A percentile compares a stretch with the other conserved stretches of the same genome.
Evolutionary conservation across 345 rosid species (phyloP).

Genomic region (Pelargonium nanum): DNA sequence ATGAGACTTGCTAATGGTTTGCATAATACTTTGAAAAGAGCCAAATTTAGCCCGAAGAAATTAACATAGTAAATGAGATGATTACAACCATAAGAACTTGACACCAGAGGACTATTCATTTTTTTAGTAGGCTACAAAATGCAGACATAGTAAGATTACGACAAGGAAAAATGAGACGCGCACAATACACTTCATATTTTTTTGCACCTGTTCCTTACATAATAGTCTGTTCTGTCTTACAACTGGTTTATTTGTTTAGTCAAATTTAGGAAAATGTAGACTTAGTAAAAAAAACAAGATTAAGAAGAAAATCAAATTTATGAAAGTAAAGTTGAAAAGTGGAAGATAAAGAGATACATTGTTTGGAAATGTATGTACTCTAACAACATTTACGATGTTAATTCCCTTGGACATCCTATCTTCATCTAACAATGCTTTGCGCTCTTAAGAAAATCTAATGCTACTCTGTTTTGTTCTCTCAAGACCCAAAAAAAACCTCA

Average conservation of each 20-base stretch:
- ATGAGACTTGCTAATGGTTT: background rate
- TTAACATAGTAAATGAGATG: no score
- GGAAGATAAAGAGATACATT: background rate
- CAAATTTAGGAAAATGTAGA: background rate
- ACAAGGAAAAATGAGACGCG: background rate
- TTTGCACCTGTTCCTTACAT: background rate
- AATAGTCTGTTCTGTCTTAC: background rate
- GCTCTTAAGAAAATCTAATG: background rate
- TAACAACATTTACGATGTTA: background rate
- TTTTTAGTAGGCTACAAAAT: background rate
- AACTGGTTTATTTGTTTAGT: background rate
- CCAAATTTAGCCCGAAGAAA: background rate
- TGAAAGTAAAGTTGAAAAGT: no score
- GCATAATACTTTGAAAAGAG: background rate
- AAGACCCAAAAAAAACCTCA: background rate
- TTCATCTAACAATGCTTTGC: background rate
- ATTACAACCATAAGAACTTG: no score
- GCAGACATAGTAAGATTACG: background rate
- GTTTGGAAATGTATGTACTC: background rate
- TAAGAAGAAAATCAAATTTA: no score
- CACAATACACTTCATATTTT: no score
- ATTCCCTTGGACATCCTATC: background rate
- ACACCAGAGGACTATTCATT: no score
- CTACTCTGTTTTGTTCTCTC: background rate
- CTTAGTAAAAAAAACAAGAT: background rate